Percentiles rank a stretch among this genome's conserved stretches.
phyloP scores from a whole-genome alignment of 2,329 filamentous ascomycete species.

The Cladosporium sp. region DNA sequence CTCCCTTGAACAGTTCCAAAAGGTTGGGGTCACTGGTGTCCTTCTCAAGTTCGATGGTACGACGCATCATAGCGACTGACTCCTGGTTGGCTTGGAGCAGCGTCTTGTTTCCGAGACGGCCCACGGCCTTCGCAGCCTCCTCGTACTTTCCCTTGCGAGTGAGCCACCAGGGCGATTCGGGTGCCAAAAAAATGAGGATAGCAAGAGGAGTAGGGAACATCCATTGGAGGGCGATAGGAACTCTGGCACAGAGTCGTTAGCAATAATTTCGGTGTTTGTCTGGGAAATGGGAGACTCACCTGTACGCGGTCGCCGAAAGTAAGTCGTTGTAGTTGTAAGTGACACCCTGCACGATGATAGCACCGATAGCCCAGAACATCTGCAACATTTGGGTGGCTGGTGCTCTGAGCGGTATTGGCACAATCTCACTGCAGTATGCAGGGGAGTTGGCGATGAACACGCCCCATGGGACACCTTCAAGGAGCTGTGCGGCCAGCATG shows the following conservation, averaged over 20 bases:
- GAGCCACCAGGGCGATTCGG: constrained; percentile 58
- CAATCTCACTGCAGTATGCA: constrained; percentile 61
- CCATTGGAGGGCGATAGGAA: constrained; percentile 60
- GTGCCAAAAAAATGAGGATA: constrained; percentile 53
- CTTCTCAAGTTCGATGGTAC: constrained; percentile 57
- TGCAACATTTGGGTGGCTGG: constrained; percentile 63
- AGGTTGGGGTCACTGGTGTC: constrained; percentile 49
- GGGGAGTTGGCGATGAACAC: constrained; percentile 67
- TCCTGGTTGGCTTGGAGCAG: constrained; percentile 43
- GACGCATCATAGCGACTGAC: constrained; percentile 60
- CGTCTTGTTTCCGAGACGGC: constrained; percentile 50
- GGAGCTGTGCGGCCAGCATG: constrained; percentile 55
- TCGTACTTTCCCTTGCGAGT: constrained; percentile 51
- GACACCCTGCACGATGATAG: constrained; percentile 60
- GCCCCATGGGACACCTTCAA: constrained; percentile 66
- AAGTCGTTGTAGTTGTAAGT: constrained; percentile 55
- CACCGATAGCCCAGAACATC: constrained; percentile 66
- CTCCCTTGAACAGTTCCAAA: constrained; percentile 57
- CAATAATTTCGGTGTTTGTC: constrained; percentile 30
- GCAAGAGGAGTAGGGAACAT: constrained; percentile 58
- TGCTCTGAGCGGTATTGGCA: constrained; percentile 58
- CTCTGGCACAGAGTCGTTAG: constrained; percentile 36
- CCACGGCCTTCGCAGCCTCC: constrained; percentile 48
- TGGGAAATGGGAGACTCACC: constrained; percentile 36
- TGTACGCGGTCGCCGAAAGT: constrained; percentile 41